Base-by-base conservation (phyloP, 768 basidiomycete species). In the Phylloporus sp. region DNA sequence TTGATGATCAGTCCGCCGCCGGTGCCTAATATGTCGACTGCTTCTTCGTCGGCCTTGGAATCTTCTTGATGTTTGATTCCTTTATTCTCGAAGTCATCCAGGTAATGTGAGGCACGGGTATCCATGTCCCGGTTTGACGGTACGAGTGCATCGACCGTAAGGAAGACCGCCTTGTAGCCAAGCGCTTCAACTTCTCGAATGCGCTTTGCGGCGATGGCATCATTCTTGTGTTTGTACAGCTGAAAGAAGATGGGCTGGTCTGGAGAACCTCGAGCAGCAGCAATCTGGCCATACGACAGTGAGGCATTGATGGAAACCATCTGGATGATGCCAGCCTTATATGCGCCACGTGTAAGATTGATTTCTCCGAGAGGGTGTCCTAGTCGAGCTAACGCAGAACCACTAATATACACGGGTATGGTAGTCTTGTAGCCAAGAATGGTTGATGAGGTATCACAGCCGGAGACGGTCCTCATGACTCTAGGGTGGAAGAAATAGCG, bases 91-190 rank as follows among this genome's bases (percentile, higher is more conserved):
- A 77, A 67, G 33, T 77, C 84, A 56, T 81, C 82, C 18, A 75
- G 47, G 42, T 69, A 71, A 59, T 72, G 84, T 10, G 80, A 77
- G 48, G 75, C 78, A 44, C 79, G 76, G 33, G 80, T 79, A 57
- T 91, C 89, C 45, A 75, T 69, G 64, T 91, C 89, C 37, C 91
- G 76, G 55, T 91, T 92, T 9, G 88, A 85, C 3, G 84, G 73
- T 32, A 86, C 80, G n/a, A 89, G 73, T 0, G 90, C 87, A 66
- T 97, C 93, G 3, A 95, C 92, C 3, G 93, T 96, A 44, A 97
- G 72, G 63, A 90, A 90, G 48, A 97, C 87, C 1, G 88, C 91
- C 38, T 84, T 90, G 66, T 86, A 94, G 0, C 90, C 90, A 4
- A 88, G 66, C 24, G 65, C 61, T 48, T 86, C 84, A 18, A 90